Conservation (phyloP, 176 grass and related monocot genomes). For the Tillandsia fasciculata region DNA sequence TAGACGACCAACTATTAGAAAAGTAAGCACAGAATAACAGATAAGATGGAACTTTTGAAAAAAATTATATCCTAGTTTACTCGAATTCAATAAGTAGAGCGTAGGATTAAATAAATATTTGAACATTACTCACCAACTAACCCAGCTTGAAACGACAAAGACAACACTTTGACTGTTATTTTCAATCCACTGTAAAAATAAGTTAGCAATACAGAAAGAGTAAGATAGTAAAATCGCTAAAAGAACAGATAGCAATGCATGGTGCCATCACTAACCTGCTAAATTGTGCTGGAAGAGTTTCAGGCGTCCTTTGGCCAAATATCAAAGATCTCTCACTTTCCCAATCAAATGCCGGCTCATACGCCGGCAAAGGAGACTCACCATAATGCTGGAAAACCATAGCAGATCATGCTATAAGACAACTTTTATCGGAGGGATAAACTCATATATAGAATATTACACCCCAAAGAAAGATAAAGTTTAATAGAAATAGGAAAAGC, state of each 20-base stretch:
- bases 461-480: too few species aligned
- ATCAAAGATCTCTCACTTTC: conserved; percentile 96
- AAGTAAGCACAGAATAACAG: conserved; percentile 12
- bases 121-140: conserved; percentile 69
- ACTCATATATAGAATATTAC: background rate
- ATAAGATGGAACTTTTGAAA: conserved; percentile 7
- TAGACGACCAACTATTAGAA: conserved; percentile 18
- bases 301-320: conserved; percentile 85
- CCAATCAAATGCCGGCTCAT: conserved; percentile 99
- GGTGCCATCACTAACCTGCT: conserved; percentile 37
- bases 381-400: conserved; percentile 68
- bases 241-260: background rate
- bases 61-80: conserved; percentile 13
- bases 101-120: conserved; percentile 6
- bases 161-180: conserved; percentile 93
- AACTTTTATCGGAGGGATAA: background rate
- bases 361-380: conserved; percentile 74
- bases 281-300: conserved; percentile 55
- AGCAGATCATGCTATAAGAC: background rate
- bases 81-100: conserved; percentile 2
- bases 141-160: conserved; percentile 93
- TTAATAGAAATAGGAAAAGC: too few species aligned
- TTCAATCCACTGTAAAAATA: conserved; percentile 70
- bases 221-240: background rate
- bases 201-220: conserved; percentile 11